Percentiles rank a stretch among this genome's conserved stretches.
Conservation (phyloP, 164 flowering plant species). For the Dillenia suffruticosa region DNA sequence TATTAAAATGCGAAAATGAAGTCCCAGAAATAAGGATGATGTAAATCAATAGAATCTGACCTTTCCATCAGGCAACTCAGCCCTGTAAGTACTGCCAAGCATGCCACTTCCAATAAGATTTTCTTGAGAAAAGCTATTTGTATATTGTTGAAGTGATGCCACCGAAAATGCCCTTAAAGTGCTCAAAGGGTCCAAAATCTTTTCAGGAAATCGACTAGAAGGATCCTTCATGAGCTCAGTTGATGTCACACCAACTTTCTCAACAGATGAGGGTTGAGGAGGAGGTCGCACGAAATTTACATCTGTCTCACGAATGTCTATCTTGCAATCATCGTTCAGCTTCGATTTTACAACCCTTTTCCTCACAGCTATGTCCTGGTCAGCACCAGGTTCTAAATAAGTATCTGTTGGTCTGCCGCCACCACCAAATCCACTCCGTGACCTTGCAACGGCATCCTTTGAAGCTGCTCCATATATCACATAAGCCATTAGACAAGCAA, state of each 20-base stretch:
- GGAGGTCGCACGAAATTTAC: slow-evolving; percentile 10
- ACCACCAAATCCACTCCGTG: slow-evolving; percentile 21
- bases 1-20: too few species aligned
- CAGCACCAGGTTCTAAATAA: slow-evolving; percentile 8
- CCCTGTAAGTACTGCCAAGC: slow-evolving; percentile 77
- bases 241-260: slow-evolving; percentile 33
- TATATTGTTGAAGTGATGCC: slow-evolving; percentile 78
- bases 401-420: slow-evolving; percentile 11
- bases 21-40: too few species aligned
- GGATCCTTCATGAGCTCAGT: slow-evolving; percentile 18
- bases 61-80: slow-evolving; percentile 79
- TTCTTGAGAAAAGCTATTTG: slow-evolving; percentile 74
- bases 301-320: slow-evolving; percentile 22
- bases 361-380: slow-evolving; percentile 14
- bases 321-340: slow-evolving; percentile 20
- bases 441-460: slow-evolving; percentile 18
- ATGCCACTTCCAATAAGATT: slow-evolving; percentile 70
- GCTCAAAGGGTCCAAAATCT: slow-evolving; percentile 13
- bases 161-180: slow-evolving; percentile 50
- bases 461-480: slow-evolving; percentile 23
- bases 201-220: slow-evolving; percentile 11
- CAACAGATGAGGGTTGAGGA: slow-evolving; percentile 25
- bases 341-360: slow-evolving; percentile 16
- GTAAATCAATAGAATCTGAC: slow-evolving; percentile 26
- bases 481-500: background rate